Evolutionary conservation across 169 alveolate genomes (phyloP).

Genomic region (Sarcocystis neurona): DNA sequence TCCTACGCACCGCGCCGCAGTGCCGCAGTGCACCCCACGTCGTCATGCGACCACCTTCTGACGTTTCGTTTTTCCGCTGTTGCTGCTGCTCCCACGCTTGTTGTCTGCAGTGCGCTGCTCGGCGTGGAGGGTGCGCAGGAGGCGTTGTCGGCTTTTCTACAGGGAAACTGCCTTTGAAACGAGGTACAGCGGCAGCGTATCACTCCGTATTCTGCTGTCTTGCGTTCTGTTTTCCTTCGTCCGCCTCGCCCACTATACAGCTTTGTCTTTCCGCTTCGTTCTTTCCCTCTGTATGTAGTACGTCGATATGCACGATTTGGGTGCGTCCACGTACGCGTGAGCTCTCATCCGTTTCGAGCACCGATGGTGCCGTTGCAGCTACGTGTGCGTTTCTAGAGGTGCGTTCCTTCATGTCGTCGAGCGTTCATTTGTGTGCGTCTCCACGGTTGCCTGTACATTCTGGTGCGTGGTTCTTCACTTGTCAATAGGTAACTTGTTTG

Average conservation of each 20-base stretch:
- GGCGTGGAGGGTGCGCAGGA: conserved; percentile 33
- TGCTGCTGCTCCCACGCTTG: background rate
- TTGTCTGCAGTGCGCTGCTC: conserved; percentile 2
- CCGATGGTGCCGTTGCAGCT: no score
- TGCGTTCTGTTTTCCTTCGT: background rate
- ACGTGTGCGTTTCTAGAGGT: no score
- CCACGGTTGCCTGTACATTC: no score
- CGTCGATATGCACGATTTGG: no score
- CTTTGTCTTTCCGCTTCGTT: background rate
- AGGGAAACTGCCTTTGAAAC: background rate
- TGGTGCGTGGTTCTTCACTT: no score
- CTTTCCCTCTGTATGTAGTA: background rate
- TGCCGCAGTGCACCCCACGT: no score
- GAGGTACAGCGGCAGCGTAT: background rate
- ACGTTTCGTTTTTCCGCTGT: background rate
- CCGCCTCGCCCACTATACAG: background rate
- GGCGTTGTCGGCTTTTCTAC: background rate
- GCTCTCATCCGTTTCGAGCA: no score
- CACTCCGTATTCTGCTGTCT: background rate
- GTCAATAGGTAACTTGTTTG: no score
- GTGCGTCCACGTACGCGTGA: no score
- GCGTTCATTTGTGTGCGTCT: no score
- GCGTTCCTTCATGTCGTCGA: no score
- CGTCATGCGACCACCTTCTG: background rate
- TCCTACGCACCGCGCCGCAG: no score